Conservation (phyloP, 345 rosid species). For the Geranium rotundifolium region DNA sequence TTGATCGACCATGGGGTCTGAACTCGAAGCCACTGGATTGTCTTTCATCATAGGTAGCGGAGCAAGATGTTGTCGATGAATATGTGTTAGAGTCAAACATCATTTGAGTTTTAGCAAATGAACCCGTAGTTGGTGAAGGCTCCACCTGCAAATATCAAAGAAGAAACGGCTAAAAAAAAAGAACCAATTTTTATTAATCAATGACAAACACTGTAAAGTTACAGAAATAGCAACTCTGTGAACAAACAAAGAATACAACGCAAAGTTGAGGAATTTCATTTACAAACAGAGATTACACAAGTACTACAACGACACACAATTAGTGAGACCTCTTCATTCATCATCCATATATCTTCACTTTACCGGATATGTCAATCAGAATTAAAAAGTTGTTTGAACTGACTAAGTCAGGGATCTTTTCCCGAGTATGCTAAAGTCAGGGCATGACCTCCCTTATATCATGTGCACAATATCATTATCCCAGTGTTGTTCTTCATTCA, state of each 20-base stretch:
- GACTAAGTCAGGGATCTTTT: background rate
- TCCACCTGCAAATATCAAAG: slow-evolving; percentile 54
- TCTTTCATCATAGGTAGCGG: slow-evolving; percentile 32
- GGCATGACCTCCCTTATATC: background rate
- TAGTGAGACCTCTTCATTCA: background rate
- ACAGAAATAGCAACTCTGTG: background rate
- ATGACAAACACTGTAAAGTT: background rate
- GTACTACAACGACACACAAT: background rate
- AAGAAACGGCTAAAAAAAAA: slow-evolving; percentile 6
- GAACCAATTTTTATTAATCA: background rate
- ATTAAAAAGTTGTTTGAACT: too few species aligned
- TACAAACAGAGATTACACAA: background rate
- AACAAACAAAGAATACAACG: background rate
- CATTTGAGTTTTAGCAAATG: slow-evolving; percentile 53
- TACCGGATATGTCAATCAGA: too few species aligned
- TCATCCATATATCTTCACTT: too few species aligned
- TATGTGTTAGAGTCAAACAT: slow-evolving; percentile 23
- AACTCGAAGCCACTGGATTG: slow-evolving; percentile 58
- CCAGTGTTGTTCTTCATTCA: background rate
- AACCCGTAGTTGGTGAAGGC: slow-evolving; percentile 95
- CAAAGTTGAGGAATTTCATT: background rate
- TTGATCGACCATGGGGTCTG: slow-evolving; percentile 53
- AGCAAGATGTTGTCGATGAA: slow-evolving; percentile 26
- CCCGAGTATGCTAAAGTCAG: background rate
- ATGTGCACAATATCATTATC: background rate